Conservation (phyloP, 306 rosid genomes). For the Quercus aquifolioides region DNA sequence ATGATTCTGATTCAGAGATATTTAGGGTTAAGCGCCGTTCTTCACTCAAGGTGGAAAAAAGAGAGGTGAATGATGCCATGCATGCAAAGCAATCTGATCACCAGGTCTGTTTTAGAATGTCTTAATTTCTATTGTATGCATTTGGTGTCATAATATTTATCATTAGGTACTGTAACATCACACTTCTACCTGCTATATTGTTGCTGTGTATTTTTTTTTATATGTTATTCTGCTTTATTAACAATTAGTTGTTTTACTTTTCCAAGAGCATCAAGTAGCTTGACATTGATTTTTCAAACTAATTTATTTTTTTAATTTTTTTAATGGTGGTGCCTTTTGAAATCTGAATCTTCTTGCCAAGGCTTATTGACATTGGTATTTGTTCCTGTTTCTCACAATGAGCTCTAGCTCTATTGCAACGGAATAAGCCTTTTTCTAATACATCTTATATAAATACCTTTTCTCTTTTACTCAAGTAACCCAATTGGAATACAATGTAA, state of each 20-base stretch:
- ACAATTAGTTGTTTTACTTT: neutral
- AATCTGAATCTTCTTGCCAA: too few relatives aligned
- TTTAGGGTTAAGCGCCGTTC: conserved; percentile 96
- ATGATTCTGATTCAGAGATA: conserved; percentile 77
- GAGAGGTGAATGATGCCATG: conserved; percentile 30
- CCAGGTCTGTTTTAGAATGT: conserved; percentile 47
- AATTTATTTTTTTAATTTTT: too few relatives aligned
- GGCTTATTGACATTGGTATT: too few relatives aligned
- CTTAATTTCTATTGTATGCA: neutral
- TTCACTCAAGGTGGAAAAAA: conserved; percentile 65
- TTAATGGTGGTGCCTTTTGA: too few relatives aligned
- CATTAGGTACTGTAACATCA: neutral
- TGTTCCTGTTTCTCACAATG: too few relatives aligned
- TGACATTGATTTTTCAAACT: neutral
- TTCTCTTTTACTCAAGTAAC: too few relatives aligned
- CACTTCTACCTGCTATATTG: neutral
- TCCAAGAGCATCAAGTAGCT: neutral
- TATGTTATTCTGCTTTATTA: neutral
- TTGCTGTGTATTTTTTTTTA: neutral
- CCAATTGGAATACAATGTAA: too few relatives aligned
- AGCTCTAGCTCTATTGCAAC: too few relatives aligned
- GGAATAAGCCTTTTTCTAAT: too few relatives aligned
- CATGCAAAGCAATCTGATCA: conserved; percentile 49
- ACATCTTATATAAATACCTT: too few relatives aligned
- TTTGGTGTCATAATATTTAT: neutral